These are phyloP conservation scores for Aphanocladium album DNA, from an alignment of 2,329 filamentous ascomycete species.

Conservation along the genomic window DNA sequence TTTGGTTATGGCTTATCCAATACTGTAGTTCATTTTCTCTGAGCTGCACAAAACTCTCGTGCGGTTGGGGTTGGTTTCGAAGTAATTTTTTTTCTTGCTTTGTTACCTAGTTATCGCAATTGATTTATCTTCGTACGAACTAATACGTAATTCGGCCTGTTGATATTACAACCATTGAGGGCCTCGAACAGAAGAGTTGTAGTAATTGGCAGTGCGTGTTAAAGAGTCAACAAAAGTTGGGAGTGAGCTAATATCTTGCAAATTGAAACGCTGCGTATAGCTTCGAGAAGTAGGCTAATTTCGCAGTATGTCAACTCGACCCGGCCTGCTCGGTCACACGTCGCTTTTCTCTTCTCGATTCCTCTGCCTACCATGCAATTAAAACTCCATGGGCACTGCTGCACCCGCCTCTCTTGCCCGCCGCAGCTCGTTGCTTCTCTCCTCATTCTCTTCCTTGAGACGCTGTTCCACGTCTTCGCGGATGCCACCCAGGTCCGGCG, in stretches of 20 bases:
- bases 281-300: no score
- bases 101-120: slow-evolving; percentile 9
- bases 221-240: no score
- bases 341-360: not conserved
- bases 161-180: not conserved
- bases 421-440: slow-evolving; percentile 50
- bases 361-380: not conserved
- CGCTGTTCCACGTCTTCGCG: slow-evolving; percentile 65
- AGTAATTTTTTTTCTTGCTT: slow-evolving; percentile 10
- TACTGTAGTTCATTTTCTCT: not conserved
- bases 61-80: not conserved
- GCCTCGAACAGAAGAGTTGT: not conserved
- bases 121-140: slow-evolving; percentile 10
- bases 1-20: not conserved
- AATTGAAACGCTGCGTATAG: no score
- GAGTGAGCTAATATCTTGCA: no score
- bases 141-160: not conserved
- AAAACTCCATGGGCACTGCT: slow-evolving; percentile 53
- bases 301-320: no score
- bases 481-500: slow-evolving; percentile 66
- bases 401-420: slow-evolving; percentile 52
- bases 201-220: no score
- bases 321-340: not conserved
- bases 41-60: slow-evolving; percentile 3
- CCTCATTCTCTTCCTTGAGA: slow-evolving; percentile 59